These are phyloP conservation scores for Drechslera avenae DNA, from an alignment of 2,329 filamentous ascomycete species.

Conservation along the genomic window DNA sequence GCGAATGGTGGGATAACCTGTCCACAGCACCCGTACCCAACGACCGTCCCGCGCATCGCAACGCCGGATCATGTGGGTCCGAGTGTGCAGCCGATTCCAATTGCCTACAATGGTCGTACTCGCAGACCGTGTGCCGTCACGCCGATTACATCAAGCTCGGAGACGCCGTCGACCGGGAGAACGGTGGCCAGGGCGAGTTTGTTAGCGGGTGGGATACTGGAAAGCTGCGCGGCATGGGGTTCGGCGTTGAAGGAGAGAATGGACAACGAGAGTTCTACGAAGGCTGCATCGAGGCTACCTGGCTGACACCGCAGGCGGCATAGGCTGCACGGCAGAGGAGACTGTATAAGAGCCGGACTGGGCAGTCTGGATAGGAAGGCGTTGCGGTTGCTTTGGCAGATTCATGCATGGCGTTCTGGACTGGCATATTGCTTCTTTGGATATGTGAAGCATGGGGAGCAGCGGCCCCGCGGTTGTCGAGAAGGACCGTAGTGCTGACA, in stretches of 20 bases:
- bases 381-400: constrained; percentile 29
- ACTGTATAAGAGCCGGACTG: constrained; percentile 7
- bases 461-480: background rate
- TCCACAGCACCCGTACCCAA: constrained; percentile 41
- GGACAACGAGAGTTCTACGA: constrained; percentile 38
- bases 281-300: constrained; percentile 46
- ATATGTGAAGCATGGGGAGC: constrained; percentile 8
- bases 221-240: constrained; percentile 44
- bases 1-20: constrained; percentile 46
- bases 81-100: constrained; percentile 42
- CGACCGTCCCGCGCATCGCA: constrained; percentile 42
- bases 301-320: constrained; percentile 44
- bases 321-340: constrained; percentile 10
- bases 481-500: background rate
- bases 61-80: constrained; percentile 41
- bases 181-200: constrained; percentile 45
- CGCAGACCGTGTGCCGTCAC: constrained; percentile 46
- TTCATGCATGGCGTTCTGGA: constrained; percentile 36
- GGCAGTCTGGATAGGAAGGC: constrained; percentile 25
- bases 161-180: constrained; percentile 40
- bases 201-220: constrained; percentile 47
- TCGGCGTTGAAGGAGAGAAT: constrained; percentile 41
- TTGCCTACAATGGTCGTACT: constrained; percentile 46
- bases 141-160: constrained; percentile 45
- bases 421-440: constrained; percentile 20